Percentiles rank a stretch among this genome's conserved stretches.
phyloP scores from a whole-genome alignment of 2,329 filamentous ascomycete genomes.

The Sphaerulina populicola region DNA sequence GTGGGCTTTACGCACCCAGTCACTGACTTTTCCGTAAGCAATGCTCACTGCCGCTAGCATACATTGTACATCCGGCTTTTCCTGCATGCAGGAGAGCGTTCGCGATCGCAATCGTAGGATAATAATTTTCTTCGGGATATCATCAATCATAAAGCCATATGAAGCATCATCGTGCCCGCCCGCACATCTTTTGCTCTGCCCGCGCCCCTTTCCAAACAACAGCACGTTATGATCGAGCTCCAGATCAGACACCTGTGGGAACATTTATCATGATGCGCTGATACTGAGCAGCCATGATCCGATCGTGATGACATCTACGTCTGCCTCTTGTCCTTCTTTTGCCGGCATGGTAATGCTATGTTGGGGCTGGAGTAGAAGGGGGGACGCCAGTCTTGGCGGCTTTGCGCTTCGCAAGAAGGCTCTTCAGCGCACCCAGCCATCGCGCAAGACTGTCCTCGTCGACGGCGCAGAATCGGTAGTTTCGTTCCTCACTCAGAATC shows the following conservation, averaged over 20 bases:
- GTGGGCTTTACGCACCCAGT: too few species aligned
- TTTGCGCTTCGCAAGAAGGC: constrained; percentile 51
- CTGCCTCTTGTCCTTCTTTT: background rate
- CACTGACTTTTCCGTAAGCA: too few species aligned
- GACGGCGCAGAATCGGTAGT: constrained; percentile 48
- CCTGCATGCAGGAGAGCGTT: too few species aligned
- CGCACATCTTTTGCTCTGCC: background rate
- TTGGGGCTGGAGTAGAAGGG: background rate
- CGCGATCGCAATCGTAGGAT: background rate
- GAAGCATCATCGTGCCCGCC: background rate
- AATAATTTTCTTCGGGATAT: background rate
- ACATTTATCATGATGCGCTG: background rate
- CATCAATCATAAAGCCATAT: background rate
- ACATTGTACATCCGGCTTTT: too few species aligned
- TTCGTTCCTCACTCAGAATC: constrained; percentile 81
- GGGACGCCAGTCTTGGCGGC: background rate
- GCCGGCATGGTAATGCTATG: background rate
- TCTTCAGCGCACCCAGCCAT: constrained; percentile 87
- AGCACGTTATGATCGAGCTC: background rate
- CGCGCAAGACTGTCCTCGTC: constrained; percentile 76
- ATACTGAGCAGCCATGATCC: background rate
- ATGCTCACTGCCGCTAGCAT: too few species aligned
- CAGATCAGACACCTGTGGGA: background rate
- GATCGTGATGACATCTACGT: background rate
- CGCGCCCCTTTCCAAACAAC: background rate